These are phyloP conservation scores for Blastocystis hominis DNA, from an alignment of 352 stramenopile genomes.

Conservation along the genomic window DNA sequence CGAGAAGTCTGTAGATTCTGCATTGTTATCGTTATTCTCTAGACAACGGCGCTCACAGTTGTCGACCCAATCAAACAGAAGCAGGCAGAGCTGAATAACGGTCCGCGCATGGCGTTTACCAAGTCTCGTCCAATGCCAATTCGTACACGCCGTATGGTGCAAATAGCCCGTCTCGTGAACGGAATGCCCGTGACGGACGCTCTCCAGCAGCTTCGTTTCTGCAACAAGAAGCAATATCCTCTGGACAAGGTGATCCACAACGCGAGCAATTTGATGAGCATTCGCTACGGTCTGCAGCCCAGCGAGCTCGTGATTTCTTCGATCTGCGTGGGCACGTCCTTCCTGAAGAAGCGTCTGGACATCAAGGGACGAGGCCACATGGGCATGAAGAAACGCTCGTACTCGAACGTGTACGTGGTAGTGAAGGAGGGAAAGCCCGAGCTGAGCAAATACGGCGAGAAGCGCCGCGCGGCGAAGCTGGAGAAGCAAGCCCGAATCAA, in stretches of 20 bases:
- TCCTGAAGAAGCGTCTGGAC: conserved; percentile 26
- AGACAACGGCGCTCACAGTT: not conserved
- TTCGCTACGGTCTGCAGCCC: conserved; percentile 10
- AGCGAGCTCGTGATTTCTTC: not conserved
- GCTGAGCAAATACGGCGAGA: conserved; percentile 32
- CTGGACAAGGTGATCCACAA: conserved; percentile 48
- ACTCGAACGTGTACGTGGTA: not conserved
- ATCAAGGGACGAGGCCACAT: conserved; percentile 5
- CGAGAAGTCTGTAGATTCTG: not conserved
- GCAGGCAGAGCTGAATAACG: not conserved
- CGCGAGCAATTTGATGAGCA: conserved; percentile 6
- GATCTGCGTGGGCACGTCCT: conserved; percentile 5
- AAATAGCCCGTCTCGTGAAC: not conserved
- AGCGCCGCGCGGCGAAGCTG: not conserved
- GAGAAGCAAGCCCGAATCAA: conserved; percentile 43
- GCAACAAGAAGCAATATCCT: conserved; percentile 45
- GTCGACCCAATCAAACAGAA: not conserved
- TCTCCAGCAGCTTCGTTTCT: conserved; percentile 30
- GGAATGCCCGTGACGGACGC: not conserved
- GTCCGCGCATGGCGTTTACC: not conserved
- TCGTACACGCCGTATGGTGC: not conserved
- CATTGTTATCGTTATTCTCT: not conserved
- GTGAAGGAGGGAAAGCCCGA: conserved; percentile 18
- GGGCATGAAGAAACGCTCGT: not conserved
- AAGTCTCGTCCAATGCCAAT: conserved; percentile 6